Base-by-base conservation (phyloP, 768 basidiomycete species). In the Myochromella boudieri region DNA sequence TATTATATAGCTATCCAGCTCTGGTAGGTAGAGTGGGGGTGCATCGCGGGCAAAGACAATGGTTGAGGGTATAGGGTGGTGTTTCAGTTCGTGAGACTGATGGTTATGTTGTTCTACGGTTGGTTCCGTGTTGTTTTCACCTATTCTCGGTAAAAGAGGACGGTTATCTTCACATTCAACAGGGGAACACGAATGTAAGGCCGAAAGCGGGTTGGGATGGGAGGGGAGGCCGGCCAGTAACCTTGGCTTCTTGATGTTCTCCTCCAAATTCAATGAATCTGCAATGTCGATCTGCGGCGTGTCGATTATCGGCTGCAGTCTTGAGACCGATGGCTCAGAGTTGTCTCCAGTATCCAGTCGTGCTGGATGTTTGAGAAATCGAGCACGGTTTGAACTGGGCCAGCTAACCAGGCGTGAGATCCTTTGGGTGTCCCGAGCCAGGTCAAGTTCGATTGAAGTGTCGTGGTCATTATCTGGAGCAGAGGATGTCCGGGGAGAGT, bases 41-140 rank as follows among this genome's bases (percentile, higher is more conserved):
- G 85, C 81, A 52, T 71, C 62, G n/a, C 80, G 71, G 27, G 78
- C 64, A 57, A 90, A 86, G 2, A 87, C 65, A 6, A 67, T 63
- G 7, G 75, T 74, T 0, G 81, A 80, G 14, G 85, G 73, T 6
- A 85, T 58, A 31, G 84, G 78, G 8, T 48, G 14, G 37, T 56
- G 51, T 37, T 54, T 18, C 3, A 17, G 24, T 18, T 36, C n/a
- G 21, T 18, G 26, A 17, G 17, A 14, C 33, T 34, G 6, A 17
- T 6, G 7, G 6, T 34, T 12, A 14, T 14, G 33, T 34, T n/a
- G 33, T 34, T 34, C n/a, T n/a, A n/a, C 5, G 33, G 33, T 17
- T 34, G 46, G 22, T 15, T 49, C 21, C 17, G 18, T 18, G 26
- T 33, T n/a, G n/a, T n/a, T n/a, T n/a, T n/a, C n/a, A n/a, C 26